Conservation (phyloP, 495 filamentous ascomycete species). For the Lepidopterella palustris region DNA sequence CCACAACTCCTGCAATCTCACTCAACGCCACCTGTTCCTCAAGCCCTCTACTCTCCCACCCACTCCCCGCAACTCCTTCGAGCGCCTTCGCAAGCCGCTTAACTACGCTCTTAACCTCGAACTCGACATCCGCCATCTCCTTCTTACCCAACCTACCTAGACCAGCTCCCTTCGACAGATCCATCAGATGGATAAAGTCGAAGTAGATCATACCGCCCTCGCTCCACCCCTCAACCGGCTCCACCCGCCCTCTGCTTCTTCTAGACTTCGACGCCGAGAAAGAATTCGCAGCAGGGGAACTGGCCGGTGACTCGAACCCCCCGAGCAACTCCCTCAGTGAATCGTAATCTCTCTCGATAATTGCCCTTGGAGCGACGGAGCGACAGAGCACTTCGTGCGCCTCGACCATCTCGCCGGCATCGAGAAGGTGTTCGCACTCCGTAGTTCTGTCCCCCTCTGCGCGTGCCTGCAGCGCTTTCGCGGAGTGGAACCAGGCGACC, state of each 20-base stretch:
- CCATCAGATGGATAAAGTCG: constrained; percentile 63
- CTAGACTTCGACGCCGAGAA: not conserved
- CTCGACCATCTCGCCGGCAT: constrained; percentile 66
- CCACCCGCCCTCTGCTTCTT: constrained; percentile 32
- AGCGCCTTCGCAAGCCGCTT: constrained; percentile 58
- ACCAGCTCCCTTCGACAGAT: constrained; percentile 32
- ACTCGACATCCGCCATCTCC: constrained; percentile 32
- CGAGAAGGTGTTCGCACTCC: constrained; percentile 70
- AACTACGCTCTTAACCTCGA: constrained; percentile 50
- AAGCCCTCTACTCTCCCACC: constrained; percentile 54
- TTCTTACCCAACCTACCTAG: constrained; percentile 29
- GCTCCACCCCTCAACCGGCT: constrained; percentile 56
- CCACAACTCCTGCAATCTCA: constrained; percentile 60
- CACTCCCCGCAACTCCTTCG: constrained; percentile 46
- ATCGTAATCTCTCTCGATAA: constrained; percentile 71
- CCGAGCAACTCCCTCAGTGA: constrained; percentile 56
- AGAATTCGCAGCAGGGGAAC: constrained; percentile 4
- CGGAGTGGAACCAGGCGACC: constrained; percentile 72
- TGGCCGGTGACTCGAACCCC: constrained; percentile 47
- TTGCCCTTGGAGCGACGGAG: constrained; percentile 67
- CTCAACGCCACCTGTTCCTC: constrained; percentile 72
- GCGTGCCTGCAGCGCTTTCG: constrained; percentile 76
- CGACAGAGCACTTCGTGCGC: constrained; percentile 76
- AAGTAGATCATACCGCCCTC: constrained; percentile 74
- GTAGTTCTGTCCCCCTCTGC: constrained; percentile 50